Evolutionary conservation across 2,329 filamentous ascomycete genomes (phyloP).

Genomic region (Xenoacremonium recifei): DNA sequence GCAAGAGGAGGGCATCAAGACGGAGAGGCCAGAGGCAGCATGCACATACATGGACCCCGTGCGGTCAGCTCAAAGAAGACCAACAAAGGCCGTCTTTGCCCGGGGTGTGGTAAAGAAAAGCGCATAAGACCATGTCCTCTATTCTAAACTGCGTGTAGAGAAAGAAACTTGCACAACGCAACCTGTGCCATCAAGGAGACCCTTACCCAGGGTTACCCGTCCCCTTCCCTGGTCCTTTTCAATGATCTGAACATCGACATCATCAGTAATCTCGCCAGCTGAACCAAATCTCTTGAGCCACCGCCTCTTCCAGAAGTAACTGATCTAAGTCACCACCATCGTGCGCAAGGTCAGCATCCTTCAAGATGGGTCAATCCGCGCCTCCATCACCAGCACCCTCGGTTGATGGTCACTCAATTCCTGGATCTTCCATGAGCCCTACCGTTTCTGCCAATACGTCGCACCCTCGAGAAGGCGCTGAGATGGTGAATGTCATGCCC

Average conservation of each 20-base stretch:
- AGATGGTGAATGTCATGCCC: conserved; percentile 8
- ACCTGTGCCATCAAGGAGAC: too few species aligned
- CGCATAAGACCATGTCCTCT: conserved; percentile 19
- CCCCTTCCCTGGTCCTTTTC: too few species aligned
- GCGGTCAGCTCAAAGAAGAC: conserved; percentile 22
- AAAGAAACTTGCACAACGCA: conserved; percentile 8
- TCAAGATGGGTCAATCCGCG: conserved; percentile 36
- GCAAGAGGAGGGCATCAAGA: conserved; percentile 11
- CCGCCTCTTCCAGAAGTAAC: too few species aligned
- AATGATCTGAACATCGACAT: too few species aligned
- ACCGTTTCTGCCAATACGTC: conserved; percentile 11
- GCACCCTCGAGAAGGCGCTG: conserved; percentile 10
- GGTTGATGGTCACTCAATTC: conserved; percentile 15
- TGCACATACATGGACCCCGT: conserved; percentile 18
- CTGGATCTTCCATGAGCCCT: conserved; percentile 13
- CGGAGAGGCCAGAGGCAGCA: conserved; percentile 10
- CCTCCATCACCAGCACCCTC: conserved; percentile 48
- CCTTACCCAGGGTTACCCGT: too few species aligned
- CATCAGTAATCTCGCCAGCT: too few species aligned
- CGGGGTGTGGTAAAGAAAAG: conserved; percentile 9
- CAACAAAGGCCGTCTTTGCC: conserved; percentile 20
- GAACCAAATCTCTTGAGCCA: background rate
- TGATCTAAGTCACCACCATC: too few species aligned
- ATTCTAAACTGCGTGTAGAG: conserved; percentile 4
- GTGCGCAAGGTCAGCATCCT: too few species aligned